Evolutionary conservation across 202 grass and related monocot genomes (phyloP).

Genomic region (Zizania palustris): DNA sequence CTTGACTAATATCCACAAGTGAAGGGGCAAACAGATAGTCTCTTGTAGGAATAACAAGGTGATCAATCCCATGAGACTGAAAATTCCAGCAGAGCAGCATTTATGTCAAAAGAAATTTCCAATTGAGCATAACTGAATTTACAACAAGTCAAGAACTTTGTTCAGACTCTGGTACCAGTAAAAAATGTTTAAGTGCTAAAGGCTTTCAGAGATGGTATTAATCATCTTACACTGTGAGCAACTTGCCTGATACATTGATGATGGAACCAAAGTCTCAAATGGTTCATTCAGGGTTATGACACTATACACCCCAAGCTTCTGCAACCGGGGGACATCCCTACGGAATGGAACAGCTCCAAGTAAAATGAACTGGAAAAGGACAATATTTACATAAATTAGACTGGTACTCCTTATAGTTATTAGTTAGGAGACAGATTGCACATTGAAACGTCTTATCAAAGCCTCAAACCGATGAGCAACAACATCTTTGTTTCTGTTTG

Average conservation of each 20-base stretch:
- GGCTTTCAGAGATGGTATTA: background rate
- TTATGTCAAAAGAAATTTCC: constrained; percentile 27
- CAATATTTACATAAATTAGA: constrained; percentile 17
- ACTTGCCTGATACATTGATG: constrained; percentile 76
- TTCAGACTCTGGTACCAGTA: constrained; percentile 7
- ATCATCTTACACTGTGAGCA: background rate
- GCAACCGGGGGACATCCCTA: constrained; percentile 71
- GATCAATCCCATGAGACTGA: constrained; percentile 73
- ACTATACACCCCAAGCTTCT: constrained; percentile 67
- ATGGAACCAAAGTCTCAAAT: constrained; percentile 89
- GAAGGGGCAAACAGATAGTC: constrained; percentile 96
- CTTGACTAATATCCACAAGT: constrained; percentile 68
- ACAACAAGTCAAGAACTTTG: background rate
- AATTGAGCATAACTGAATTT: background rate
- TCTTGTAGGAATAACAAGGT: constrained; percentile 95
- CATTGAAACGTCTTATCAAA: too few relatives aligned
- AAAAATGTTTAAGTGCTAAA: background rate
- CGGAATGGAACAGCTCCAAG: constrained; percentile 94
- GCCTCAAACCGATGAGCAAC: too few relatives aligned
- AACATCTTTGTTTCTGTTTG: too few relatives aligned
- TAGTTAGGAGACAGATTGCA: too few relatives aligned
- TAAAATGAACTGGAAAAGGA: constrained; percentile 66
- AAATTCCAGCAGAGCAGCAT: constrained; percentile 47
- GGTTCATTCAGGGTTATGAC: constrained; percentile 91
- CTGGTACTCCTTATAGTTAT: too few relatives aligned